Conservation (phyloP, 2,329 filamentous ascomycete species). For the Trichoderma gracile region DNA sequence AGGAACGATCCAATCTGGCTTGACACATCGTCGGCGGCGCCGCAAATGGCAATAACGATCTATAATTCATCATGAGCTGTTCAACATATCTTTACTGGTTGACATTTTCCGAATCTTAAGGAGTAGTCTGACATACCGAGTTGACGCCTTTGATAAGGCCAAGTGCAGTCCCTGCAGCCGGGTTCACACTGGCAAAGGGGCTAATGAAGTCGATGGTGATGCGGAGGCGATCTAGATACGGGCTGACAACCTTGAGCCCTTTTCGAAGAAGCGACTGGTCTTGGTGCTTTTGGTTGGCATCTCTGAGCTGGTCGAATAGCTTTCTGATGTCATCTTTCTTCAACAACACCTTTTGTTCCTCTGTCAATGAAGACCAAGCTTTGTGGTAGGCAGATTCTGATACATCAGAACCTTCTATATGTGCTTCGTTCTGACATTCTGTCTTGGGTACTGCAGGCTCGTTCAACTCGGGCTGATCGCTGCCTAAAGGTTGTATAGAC, state of each 20-base stretch:
- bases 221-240: slow-evolving; percentile 13
- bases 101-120: neutral
- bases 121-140: neutral
- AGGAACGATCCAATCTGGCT: slow-evolving; percentile 16
- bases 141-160: slow-evolving; percentile 17
- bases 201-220: slow-evolving; percentile 12
- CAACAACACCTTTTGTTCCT: neutral
- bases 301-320: neutral
- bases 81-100: neutral
- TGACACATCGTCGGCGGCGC: slow-evolving; percentile 19
- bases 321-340: neutral
- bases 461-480: too few relatives aligned
- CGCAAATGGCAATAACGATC: slow-evolving; percentile 23
- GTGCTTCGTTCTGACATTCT: too few relatives aligned
- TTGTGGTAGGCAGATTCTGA: neutral
- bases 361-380: slow-evolving; percentile 2
- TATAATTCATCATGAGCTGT: neutral
- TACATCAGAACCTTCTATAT: neutral
- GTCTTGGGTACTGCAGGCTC: too few relatives aligned
- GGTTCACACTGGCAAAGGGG: slow-evolving; percentile 19
- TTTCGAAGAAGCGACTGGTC: slow-evolving; percentile 12
- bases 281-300: slow-evolving; percentile 10
- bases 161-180: slow-evolving; percentile 12
- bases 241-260: slow-evolving; percentile 10
- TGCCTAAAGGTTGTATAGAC: too few relatives aligned